Evolutionary conservation across 169 alveolate genomes (phyloP).

Genomic region (Perkinsus olseni): DNA sequence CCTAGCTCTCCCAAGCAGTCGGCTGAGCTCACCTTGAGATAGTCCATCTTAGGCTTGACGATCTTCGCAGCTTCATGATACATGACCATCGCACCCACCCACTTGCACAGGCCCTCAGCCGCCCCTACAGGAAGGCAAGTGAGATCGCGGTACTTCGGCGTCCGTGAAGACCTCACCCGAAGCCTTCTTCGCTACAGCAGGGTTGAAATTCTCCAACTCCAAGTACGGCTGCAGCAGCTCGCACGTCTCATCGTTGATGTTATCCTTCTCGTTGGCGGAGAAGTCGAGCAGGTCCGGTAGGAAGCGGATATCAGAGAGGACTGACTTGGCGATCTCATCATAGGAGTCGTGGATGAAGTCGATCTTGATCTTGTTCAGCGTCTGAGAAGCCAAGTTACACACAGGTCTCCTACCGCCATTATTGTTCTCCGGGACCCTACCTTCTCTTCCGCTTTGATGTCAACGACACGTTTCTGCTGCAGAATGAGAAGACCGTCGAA

Average conservation of each 20-base stretch:
- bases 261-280: conserved; percentile 78
- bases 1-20: background rate
- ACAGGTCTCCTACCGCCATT: background rate
- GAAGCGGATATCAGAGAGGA: conserved; percentile 73
- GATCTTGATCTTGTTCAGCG: conserved; percentile 59
- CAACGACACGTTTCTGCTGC: conserved; percentile 48
- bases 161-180: conserved; percentile 64
- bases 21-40: conserved; percentile 51
- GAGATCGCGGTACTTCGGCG: too few species aligned
- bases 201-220: conserved; percentile 50
- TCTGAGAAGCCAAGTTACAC: too few species aligned
- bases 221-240: conserved; percentile 86
- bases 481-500: conserved; percentile 78
- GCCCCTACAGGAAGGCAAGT: too few species aligned
- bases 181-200: conserved; percentile 63
- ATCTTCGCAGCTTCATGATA: conserved; percentile 87
- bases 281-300: conserved; percentile 67
- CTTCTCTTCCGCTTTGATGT: conserved; percentile 28
- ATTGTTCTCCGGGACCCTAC: conserved; percentile 5
- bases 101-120: conserved; percentile 74
- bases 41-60: conserved; percentile 90
- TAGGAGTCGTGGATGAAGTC: conserved; percentile 80
- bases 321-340: conserved; percentile 73
- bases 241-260: conserved; percentile 90
- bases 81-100: conserved; percentile 84